phyloP scores from a whole-genome alignment of 768 basidiomycete genomes.

The Auricularia sp. region DNA sequence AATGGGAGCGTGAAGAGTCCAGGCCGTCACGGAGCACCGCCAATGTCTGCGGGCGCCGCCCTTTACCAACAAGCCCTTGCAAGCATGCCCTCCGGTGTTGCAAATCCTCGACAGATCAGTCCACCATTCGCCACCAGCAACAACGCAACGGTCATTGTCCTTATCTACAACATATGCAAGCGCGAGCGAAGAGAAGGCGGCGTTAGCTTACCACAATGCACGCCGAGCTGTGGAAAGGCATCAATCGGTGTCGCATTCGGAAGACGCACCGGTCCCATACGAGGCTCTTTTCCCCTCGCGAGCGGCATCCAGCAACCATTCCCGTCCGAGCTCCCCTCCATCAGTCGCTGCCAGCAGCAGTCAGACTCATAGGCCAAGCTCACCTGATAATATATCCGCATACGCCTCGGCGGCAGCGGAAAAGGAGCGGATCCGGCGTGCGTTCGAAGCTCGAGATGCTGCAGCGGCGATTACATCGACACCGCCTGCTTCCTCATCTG shows the following conservation, averaged over 20 bases:
- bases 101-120: slow-evolving; percentile 14
- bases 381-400: neutral
- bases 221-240: slow-evolving; percentile 58
- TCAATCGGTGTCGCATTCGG: slow-evolving; percentile 25
- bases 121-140: slow-evolving; percentile 11
- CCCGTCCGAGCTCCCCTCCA: neutral
- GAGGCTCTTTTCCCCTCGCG: slow-evolving; percentile 13
- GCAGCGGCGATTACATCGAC: neutral
- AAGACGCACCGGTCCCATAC: slow-evolving; percentile 12
- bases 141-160: slow-evolving; percentile 21
- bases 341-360: neutral
- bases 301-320: neutral
- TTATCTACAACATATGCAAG: slow-evolving; percentile 31
- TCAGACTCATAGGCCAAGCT: neutral
- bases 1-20: neutral
- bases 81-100: slow-evolving; percentile 22
- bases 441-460: slow-evolving; percentile 9
- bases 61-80: slow-evolving; percentile 38
- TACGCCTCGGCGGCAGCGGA: neutral
- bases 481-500: too few species aligned
- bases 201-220: slow-evolving; percentile 60
- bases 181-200: slow-evolving; percentile 69
- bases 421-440: slow-evolving; percentile 11
- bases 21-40: slow-evolving; percentile 1
- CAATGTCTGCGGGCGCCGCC: slow-evolving; percentile 31